phyloP scores from a whole-genome alignment of 768 basidiomycete species.

The Kwoniella dendrophila region DNA sequence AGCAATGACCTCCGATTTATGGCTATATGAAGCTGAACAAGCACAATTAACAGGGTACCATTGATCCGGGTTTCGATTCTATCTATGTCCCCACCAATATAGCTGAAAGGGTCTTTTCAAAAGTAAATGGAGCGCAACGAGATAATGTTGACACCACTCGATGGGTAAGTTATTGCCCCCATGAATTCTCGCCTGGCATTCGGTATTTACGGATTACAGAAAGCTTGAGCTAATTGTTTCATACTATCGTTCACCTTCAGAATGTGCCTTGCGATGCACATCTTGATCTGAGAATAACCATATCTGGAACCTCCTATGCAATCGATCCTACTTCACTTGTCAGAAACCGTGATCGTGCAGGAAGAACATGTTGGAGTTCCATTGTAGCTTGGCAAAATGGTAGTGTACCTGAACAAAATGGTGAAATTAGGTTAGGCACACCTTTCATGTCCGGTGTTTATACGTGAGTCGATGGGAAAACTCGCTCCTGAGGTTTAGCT shows the following conservation, averaged over 20 bases:
- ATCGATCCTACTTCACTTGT: slow-evolving; percentile 43
- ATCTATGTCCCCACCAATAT: slow-evolving; percentile 44
- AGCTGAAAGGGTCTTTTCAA: slow-evolving; percentile 38
- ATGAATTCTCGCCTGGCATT: too few relatives aligned
- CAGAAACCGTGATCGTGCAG: slow-evolving; percentile 27
- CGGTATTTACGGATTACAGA: too few relatives aligned
- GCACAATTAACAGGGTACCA: slow-evolving; percentile 29
- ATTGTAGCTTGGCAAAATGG: slow-evolving; percentile 50
- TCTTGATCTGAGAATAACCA: slow-evolving; percentile 44
- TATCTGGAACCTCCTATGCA: slow-evolving; percentile 38
- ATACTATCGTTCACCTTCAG: slow-evolving; percentile 31
- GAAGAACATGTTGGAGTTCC: slow-evolving; percentile 42
- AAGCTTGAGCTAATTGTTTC: too few relatives aligned
- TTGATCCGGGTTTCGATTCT: slow-evolving; percentile 50
- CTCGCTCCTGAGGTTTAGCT: background rate
- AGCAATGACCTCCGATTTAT: background rate
- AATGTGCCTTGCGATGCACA: slow-evolving; percentile 49
- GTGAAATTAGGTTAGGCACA: slow-evolving; percentile 51
- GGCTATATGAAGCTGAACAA: background rate
- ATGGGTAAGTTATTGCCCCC: slow-evolving; percentile 42
- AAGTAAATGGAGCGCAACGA: slow-evolving; percentile 30
- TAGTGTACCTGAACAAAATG: slow-evolving; percentile 40
- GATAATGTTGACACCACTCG: slow-evolving; percentile 37
- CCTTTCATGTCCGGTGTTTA: slow-evolving; percentile 52
- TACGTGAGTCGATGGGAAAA: slow-evolving; percentile 35